Percentiles rank a stretch among this genome's conserved stretches.
phyloP scores from a whole-genome alignment of 2,329 filamentous ascomycete species.

The Exophiala alcalophila region DNA sequence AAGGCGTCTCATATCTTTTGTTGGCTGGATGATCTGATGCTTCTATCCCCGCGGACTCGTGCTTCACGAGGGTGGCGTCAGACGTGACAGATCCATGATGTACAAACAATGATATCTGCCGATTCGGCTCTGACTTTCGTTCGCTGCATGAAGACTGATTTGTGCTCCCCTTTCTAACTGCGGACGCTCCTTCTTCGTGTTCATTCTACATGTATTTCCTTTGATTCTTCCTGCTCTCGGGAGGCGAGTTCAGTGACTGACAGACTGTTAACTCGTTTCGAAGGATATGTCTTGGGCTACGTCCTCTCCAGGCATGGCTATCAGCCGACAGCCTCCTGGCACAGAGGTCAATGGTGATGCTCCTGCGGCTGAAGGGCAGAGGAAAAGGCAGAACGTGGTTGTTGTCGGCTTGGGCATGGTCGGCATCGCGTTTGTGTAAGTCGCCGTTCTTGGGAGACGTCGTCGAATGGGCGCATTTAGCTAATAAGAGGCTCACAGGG shows the following conservation, averaged over 20 bases:
- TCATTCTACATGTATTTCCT: too few species aligned
- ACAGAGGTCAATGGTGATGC: slow-evolving; percentile 23
- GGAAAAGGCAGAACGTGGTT: slow-evolving; percentile 72
- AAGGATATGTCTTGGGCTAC: slow-evolving; percentile 20
- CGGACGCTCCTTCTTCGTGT: too few species aligned
- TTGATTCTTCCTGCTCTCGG: too few species aligned
- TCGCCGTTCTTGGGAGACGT: slow-evolving; percentile 28
- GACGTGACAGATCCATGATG: too few species aligned
- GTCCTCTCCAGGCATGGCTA: slow-evolving; percentile 32
- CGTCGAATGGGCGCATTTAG: neutral
- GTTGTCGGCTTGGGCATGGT: slow-evolving; percentile 92
- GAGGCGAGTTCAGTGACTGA: too few species aligned
- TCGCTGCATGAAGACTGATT: too few species aligned
- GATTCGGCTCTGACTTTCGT: too few species aligned
- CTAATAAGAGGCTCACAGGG: slow-evolving; percentile 50
- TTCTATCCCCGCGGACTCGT: slow-evolving; percentile 18
- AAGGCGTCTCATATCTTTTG: slow-evolving; percentile 5
- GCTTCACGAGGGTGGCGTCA: slow-evolving; percentile 13
- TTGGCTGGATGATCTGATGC: slow-evolving; percentile 7
- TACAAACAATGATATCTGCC: too few species aligned
- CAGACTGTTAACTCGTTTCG: too few species aligned
- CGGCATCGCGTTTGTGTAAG: slow-evolving; percentile 81
- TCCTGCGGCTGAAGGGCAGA: slow-evolving; percentile 31
- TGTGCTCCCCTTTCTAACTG: too few species aligned
- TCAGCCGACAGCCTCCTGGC: slow-evolving; percentile 28